A percentile compares a stretch with the other conserved stretches of the same genome.
Evolutionary conservation across 345 rosid species (phyloP).

Genomic region (Carallia pectinifolia): DNA sequence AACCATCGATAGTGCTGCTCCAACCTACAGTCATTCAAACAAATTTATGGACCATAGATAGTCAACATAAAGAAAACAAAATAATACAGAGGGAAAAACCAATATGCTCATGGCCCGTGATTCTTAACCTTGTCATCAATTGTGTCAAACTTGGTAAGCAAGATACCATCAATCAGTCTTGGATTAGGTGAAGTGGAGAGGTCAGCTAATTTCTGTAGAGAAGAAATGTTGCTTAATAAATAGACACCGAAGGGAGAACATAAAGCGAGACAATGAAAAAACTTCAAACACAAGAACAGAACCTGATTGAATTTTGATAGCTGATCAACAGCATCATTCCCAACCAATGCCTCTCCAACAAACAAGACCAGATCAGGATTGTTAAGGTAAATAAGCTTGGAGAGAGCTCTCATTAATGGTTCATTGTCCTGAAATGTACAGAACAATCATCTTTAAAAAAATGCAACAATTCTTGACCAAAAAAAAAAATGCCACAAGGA

Average conservation of each 20-base stretch:
- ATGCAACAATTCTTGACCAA: neutral
- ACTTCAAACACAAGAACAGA: slow-evolving; percentile 4
- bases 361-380: slow-evolving; percentile 89
- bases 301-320: slow-evolving; percentile 96
- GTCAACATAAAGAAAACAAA: neutral
- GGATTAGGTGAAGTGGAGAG: slow-evolving; percentile 73
- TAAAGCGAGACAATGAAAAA: neutral
- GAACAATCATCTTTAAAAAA: neutral
- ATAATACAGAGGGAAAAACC: neutral
- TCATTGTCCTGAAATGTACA: slow-evolving; percentile 69
- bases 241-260: neutral
- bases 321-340: slow-evolving; percentile 97
- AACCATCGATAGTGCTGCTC: slow-evolving; percentile 97
- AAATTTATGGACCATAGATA: neutral
- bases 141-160: slow-evolving; percentile 94
- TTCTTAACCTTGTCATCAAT: slow-evolving; percentile 83
- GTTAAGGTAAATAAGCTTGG: slow-evolving; percentile 84
- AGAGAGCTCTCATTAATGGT: slow-evolving; percentile 96
- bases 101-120: neutral
- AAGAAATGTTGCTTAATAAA: slow-evolving; percentile 4
- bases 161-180: slow-evolving; percentile 85
- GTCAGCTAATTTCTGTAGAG: slow-evolving; percentile 76
- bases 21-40: slow-evolving; percentile 53
- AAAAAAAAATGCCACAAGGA: neutral
- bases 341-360: slow-evolving; percentile 99